Conservation (phyloP, 208 protist genomes). For the Kentomonas sorsogonicus region DNA sequence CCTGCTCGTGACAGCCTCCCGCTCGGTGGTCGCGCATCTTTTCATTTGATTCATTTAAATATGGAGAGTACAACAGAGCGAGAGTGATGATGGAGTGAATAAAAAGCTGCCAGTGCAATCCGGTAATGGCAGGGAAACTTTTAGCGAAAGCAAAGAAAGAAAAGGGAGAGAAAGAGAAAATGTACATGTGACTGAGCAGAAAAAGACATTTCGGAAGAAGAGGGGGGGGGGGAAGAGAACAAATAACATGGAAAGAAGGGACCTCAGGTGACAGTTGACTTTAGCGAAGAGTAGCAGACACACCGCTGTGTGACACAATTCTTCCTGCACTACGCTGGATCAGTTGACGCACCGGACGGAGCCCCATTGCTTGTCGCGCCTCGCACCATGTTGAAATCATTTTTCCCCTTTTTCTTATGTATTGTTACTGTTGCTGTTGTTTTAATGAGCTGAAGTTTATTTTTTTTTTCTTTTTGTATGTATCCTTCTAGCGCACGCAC, state of each 20-base stretch:
- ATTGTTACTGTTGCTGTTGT: neutral
- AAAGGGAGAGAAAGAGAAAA: slow-evolving; percentile 1
- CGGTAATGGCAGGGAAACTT: neutral
- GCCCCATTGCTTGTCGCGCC: too few species aligned
- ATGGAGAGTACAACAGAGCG: neutral
- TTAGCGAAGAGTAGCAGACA: too few species aligned
- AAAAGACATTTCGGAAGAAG: slow-evolving; percentile 9
- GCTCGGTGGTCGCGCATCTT: neutral
- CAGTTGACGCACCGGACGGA: too few species aligned
- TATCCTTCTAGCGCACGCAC: too few species aligned
- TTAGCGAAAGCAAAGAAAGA: neutral
- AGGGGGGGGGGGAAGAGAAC: neutral
- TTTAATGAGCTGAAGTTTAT: too few species aligned
- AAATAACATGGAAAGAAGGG: slow-evolving; percentile 4
- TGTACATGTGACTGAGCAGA: neutral
- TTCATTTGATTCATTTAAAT: neutral
- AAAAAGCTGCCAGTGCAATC: too few species aligned
- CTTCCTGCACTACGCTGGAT: too few species aligned
- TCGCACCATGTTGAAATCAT: too few species aligned
- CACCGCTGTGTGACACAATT: too few species aligned
- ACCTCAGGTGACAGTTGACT: too few species aligned
- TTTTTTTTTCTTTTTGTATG: neutral
- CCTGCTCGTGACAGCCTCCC: neutral
- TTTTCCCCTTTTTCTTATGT: neutral
- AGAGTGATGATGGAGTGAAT: slow-evolving; percentile 3